A percentile compares a stretch with the other conserved stretches of the same genome.
phyloP scores from a whole-genome alignment of 2,329 filamentous ascomycete genomes.

The Cladosporium sp. region DNA sequence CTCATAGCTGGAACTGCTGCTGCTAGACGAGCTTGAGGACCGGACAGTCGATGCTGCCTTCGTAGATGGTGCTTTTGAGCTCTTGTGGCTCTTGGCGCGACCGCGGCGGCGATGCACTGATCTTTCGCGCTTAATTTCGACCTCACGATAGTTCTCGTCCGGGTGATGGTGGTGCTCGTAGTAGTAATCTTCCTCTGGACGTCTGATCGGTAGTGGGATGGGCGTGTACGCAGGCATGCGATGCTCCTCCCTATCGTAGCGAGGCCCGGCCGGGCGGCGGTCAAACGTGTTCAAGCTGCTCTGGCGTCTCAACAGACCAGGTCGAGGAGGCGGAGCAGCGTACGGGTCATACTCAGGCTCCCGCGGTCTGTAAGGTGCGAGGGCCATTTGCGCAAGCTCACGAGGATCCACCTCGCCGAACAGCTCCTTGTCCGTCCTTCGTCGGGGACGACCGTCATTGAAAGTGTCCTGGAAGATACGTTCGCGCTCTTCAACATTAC shows the following conservation, averaged over 20 bases:
- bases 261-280: conserved; percentile 57
- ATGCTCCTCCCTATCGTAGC: conserved; percentile 59
- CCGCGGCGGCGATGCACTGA: conserved; percentile 31
- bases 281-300: conserved; percentile 91
- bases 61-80: conserved; percentile 14
- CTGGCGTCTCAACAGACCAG: conserved; percentile 70
- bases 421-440: conserved; percentile 40
- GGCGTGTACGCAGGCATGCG: conserved; percentile 63
- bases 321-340: conserved; percentile 55
- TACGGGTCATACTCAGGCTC: conserved; percentile 41
- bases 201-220: conserved; percentile 59
- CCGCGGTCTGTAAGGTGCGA: conserved; percentile 53
- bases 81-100: conserved; percentile 22
- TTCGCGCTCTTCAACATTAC: conserved; percentile 38
- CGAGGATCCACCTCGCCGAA: conserved; percentile 45
- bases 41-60: conserved; percentile 20
- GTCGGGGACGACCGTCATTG: conserved; percentile 13
- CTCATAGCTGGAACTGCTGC: conserved; percentile 37
- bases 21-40: conserved; percentile 28
- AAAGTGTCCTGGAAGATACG: conserved; percentile 44
- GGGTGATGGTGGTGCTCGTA: conserved; percentile 43
- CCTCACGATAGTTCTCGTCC: conserved; percentile 46
- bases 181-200: conserved; percentile 63
- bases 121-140: conserved; percentile 45
- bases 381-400: conserved; percentile 47